Conservation (phyloP, 495 filamentous ascomycete genomes). For the Platismatia glauca region DNA sequence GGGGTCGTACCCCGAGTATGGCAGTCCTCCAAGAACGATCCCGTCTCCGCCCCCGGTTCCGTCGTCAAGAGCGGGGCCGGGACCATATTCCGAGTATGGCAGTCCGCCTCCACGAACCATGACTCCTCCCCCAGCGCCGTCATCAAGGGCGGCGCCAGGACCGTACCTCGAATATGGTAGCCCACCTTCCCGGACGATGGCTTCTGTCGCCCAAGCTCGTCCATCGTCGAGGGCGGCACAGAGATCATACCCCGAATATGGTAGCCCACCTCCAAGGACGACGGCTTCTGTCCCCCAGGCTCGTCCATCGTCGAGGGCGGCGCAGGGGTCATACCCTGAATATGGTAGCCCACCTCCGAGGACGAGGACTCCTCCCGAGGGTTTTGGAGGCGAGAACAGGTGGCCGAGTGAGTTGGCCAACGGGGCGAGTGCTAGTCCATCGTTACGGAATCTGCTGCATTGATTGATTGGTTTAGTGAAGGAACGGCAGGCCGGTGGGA, state of each 20-base stretch:
- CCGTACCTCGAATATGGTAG: constrained; percentile 15
- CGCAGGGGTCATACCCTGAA: constrained; percentile 6
- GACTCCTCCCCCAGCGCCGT: constrained; percentile 17
- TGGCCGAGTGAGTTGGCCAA: constrained; percentile 33
- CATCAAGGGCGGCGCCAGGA: constrained; percentile 6
- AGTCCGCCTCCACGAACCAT: constrained; percentile 20
- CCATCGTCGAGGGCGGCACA: constrained; percentile 3
- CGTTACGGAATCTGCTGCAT: constrained; percentile 64
- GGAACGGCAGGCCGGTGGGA: not conserved
- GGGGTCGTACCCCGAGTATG: constrained; percentile 11
- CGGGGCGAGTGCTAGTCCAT: constrained; percentile 68
- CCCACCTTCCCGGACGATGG: constrained; percentile 5
- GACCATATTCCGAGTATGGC: constrained; percentile 12
- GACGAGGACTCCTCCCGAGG: constrained; percentile 22
- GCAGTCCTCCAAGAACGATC: constrained; percentile 10
- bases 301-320: constrained; percentile 8
- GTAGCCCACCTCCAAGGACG: constrained; percentile 12
- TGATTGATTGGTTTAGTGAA: constrained; percentile 27
- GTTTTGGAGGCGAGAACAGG: constrained; percentile 14
- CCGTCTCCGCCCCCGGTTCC: not conserved
- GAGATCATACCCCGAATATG: constrained; percentile 11
- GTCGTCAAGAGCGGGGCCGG: constrained; percentile 3
- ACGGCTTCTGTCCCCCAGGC: not conserved
- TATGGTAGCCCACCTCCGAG: constrained; percentile 21
- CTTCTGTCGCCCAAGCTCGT: constrained; percentile 1